Evolutionary conservation across 345 rosid species (phyloP).

Genomic region (Cochlearia excelsa): DNA sequence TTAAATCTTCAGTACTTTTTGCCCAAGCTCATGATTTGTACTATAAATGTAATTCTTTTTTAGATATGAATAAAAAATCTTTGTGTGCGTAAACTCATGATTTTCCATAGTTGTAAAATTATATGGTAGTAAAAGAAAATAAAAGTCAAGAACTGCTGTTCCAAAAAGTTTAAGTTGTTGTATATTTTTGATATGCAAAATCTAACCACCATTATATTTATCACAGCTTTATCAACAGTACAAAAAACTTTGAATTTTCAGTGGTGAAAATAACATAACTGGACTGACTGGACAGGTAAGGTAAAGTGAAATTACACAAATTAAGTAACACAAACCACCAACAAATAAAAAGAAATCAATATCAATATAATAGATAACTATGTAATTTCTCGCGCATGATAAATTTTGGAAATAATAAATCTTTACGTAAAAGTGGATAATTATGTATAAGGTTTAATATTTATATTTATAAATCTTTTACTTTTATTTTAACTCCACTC

Average conservation of each 20-base stretch:
- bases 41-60: constrained; percentile 1
- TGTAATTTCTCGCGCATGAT: no score
- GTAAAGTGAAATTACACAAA: constrained; percentile 36
- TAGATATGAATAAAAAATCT: neutral
- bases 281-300: constrained; percentile 29
- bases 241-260: constrained; percentile 9
- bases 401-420: no score
- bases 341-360: constrained; percentile 1
- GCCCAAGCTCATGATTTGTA: constrained; percentile 32
- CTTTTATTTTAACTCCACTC: no score
- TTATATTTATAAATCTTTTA: no score
- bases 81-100: constrained; percentile 16
- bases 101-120: constrained; percentile 16
- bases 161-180: constrained; percentile 28
- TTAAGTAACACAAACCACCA: constrained; percentile 31
- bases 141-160: constrained; percentile 26
- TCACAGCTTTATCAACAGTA: constrained; percentile 34
- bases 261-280: constrained; percentile 25
- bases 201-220: constrained; percentile 29
- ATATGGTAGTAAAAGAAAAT: constrained; percentile 14
- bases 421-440: no score
- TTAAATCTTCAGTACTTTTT: constrained; percentile 23
- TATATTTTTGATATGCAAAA: constrained; percentile 30
- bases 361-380: no score
- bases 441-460: no score